These are phyloP conservation scores for Coemansia umbellata DNA, from an alignment of 192 early-diverging fungal species.

Conservation along the genomic window DNA sequence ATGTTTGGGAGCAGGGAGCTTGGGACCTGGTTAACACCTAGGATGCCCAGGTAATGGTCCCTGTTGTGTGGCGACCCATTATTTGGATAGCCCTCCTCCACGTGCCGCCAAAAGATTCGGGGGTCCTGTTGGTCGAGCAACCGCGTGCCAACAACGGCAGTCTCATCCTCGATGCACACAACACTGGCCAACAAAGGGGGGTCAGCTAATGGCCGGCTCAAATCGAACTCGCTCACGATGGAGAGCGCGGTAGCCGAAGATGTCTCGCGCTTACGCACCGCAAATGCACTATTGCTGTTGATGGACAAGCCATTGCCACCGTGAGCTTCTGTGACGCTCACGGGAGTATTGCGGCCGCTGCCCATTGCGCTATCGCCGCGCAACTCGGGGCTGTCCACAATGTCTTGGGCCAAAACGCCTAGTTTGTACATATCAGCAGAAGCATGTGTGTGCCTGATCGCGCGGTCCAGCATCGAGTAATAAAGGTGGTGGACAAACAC, in stretches of 20 bases:
- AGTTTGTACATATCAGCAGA: neutral
- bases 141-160: too few relatives aligned
- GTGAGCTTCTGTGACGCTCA: neutral
- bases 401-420: too few relatives aligned
- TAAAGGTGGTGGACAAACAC: constrained; percentile 56
- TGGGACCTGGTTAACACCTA: constrained; percentile 38
- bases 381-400: too few relatives aligned
- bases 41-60: constrained; percentile 1
- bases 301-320: neutral
- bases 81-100: too few relatives aligned
- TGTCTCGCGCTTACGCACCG: constrained; percentile 28
- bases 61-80: too few relatives aligned
- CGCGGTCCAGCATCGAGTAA: constrained; percentile 45
- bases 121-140: too few relatives aligned
- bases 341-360: constrained; percentile 1
- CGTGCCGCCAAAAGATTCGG: too few relatives aligned
- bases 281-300: too few relatives aligned
- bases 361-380: constrained; percentile 33
- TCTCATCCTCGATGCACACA: too few relatives aligned
- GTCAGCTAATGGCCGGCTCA: too few relatives aligned
- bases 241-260: constrained; percentile 16
- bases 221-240: neutral
- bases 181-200: too few relatives aligned
- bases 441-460: constrained; percentile 8
- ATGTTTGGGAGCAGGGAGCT: constrained; percentile 14